A percentile compares a stretch with the other conserved stretches of the same genome.
phyloP scores from a whole-genome alignment of 352 stramenopile species.

The Phytophthora melonis region DNA sequence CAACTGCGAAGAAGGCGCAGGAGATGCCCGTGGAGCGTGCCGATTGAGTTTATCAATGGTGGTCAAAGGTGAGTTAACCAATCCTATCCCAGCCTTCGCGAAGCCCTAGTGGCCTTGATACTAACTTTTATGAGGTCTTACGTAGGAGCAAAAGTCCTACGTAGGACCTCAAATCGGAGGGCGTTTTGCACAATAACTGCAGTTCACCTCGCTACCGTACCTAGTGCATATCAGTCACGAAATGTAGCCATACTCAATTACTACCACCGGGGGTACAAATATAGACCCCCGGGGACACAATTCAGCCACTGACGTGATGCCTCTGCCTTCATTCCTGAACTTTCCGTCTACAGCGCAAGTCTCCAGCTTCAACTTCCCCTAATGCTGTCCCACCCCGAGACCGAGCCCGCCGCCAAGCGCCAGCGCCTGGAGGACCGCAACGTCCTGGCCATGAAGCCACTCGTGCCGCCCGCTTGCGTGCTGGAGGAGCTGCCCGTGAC shows the following conservation, averaged over 20 bases:
- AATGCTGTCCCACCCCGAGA: slow-evolving; percentile 25
- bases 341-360: background rate
- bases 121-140: too few species aligned
- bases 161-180: too few species aligned
- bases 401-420: slow-evolving; percentile 61
- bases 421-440: slow-evolving; percentile 78
- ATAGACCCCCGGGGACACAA: background rate
- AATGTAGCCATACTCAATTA: background rate
- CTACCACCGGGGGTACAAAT: background rate
- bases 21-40: too few species aligned
- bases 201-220: too few species aligned
- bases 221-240: too few species aligned
- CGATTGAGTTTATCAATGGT: too few species aligned
- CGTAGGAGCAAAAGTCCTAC: too few species aligned
- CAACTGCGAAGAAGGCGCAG: too few species aligned
- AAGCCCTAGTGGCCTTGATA: too few species aligned
- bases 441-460: slow-evolving; percentile 74
- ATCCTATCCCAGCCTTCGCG: too few species aligned
- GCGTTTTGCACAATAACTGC: too few species aligned
- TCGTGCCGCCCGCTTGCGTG: slow-evolving; percentile 74
- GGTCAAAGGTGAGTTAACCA: too few species aligned
- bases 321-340: background rate
- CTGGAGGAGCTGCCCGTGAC: slow-evolving; percentile 82
- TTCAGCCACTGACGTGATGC: background rate
- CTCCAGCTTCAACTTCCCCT: background rate